Conservation (phyloP, 257 asterid species). For the Salvia miltiorrhiza region DNA sequence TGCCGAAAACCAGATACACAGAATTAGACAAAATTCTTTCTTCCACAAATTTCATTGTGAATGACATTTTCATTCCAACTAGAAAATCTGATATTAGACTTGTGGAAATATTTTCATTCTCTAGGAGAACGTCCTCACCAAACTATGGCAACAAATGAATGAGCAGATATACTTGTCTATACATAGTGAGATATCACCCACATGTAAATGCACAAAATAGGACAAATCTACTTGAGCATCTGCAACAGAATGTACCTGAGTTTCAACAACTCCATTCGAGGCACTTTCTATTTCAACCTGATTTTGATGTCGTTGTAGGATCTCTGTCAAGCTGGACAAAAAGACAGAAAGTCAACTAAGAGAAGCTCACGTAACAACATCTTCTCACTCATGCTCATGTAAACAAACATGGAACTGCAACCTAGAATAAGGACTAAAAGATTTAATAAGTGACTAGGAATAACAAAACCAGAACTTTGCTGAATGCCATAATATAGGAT, state of each 20-base stretch:
- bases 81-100: background rate
- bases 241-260: conserved; percentile 14
- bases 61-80: background rate
- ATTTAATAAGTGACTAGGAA: background rate
- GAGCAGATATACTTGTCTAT: background rate
- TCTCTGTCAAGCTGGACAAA: conserved; percentile 28
- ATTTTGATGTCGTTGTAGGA: conserved; percentile 22
- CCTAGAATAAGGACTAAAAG: background rate
- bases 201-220: background rate
- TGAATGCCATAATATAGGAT: background rate
- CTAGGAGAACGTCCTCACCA: background rate
- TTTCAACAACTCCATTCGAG: conserved; percentile 13
- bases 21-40: background rate
- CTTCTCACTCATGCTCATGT: background rate
- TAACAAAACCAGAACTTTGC: background rate
- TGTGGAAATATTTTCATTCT: background rate
- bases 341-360: background rate
- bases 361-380: background rate
- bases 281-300: conserved; percentile 11
- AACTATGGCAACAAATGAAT: background rate
- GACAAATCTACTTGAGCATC: background rate
- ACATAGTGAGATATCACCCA: background rate
- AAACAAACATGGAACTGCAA: background rate
- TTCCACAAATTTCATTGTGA: background rate
- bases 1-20: background rate